phyloP scores from a whole-genome alignment of 75 land plant genomes.

The Picea glauca region DNA sequence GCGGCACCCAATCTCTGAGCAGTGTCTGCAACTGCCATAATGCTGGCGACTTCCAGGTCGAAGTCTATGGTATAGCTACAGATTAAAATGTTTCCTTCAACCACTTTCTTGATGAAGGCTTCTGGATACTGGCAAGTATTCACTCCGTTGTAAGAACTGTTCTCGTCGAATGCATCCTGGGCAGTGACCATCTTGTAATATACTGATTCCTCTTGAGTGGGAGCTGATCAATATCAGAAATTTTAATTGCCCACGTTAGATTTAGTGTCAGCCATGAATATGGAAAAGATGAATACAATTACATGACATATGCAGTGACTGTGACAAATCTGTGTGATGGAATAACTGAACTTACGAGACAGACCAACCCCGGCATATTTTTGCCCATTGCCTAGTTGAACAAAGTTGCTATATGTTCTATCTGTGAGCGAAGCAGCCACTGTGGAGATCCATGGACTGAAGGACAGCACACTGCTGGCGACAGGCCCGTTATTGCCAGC shows the following conservation, averaged over 20 bases:
- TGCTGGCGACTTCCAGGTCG: constrained; percentile 22
- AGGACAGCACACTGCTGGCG: constrained; percentile 31
- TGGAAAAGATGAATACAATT: too few species aligned
- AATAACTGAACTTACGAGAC: constrained; percentile 23
- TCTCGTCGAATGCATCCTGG: constrained; percentile 38
- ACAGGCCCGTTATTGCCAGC: constrained; percentile 48
- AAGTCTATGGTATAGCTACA: constrained; percentile 49
- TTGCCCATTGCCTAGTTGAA: constrained; percentile 21
- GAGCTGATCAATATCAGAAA: constrained; percentile 29
- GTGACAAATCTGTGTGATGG: too few species aligned
- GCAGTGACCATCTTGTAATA: constrained; percentile 43
- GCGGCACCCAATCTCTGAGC: constrained; percentile 45
- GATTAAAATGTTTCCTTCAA: constrained; percentile 55
- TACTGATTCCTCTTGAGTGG: constrained; percentile 22
- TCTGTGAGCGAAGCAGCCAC: constrained; percentile 44
- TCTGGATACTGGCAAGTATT: constrained; percentile 48
- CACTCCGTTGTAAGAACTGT: constrained; percentile 13
- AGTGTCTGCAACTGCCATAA: constrained; percentile 31
- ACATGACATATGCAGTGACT: too few species aligned
- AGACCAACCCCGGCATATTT: constrained; percentile 33
- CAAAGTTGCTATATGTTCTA: constrained; percentile 23
- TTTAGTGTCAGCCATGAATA: too few species aligned
- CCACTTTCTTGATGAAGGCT: constrained; percentile 37
- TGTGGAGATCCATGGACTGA: constrained; percentile 54
- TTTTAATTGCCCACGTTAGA: too few species aligned